Conservation (phyloP, 306 rosid species). For the Castanea crenata region DNA sequence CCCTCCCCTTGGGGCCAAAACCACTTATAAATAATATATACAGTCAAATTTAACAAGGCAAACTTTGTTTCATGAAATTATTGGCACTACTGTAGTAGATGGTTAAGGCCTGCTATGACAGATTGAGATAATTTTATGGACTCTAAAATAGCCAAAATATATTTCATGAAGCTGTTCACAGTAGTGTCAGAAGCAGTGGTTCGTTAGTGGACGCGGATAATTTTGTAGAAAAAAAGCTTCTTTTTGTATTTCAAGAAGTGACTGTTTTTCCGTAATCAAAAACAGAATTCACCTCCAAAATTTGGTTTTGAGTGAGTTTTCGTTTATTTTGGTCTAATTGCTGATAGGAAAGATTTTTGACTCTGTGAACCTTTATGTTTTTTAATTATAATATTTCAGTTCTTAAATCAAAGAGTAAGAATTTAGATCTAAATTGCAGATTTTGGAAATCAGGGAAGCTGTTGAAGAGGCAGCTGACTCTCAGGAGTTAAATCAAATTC, state of each 20-base stretch:
- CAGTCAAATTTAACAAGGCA: not conserved
- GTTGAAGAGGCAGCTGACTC: constrained; percentile 83
- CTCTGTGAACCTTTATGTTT: not conserved
- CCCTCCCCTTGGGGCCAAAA: too few species aligned
- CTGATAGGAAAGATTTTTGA: not conserved
- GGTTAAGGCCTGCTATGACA: constrained; percentile 3
- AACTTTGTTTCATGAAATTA: not conserved
- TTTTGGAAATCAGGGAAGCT: constrained; percentile 90
- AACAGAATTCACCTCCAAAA: not conserved
- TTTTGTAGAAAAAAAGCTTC: not conserved
- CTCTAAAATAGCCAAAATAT: not conserved
- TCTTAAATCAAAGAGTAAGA: not conserved
- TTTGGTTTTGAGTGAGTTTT: not conserved
- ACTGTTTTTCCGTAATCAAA: not conserved
- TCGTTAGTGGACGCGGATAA: not conserved
- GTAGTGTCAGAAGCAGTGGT: constrained; percentile 1
- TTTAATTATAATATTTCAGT: not conserved
- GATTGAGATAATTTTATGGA: constrained; percentile 1
- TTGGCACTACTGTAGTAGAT: not conserved
- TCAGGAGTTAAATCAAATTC: constrained; percentile 58
- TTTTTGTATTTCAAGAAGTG: not conserved
- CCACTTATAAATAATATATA: too few species aligned
- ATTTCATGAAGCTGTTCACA: not conserved
- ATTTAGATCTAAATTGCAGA: constrained; percentile 43
- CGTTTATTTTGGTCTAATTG: not conserved